Base-by-base conservation (phyloP, 2,329 filamentous ascomycete genomes). In the Thermoascus crustaceus region DNA sequence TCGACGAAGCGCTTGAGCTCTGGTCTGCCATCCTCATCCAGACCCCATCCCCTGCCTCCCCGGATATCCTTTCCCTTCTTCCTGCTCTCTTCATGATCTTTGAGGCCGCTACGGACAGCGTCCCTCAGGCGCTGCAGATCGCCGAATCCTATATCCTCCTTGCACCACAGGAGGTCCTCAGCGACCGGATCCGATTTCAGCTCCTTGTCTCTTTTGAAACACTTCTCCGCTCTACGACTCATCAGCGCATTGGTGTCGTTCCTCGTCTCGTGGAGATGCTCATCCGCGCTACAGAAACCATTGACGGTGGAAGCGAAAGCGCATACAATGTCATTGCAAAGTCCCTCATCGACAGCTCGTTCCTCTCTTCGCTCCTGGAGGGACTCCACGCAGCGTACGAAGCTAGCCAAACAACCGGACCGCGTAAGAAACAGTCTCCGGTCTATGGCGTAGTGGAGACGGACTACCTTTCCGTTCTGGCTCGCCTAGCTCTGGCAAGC, bases 1-100 rank as follows among this genome's bases (percentile, higher is more conserved):
- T 94, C 8, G 91, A 96, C 42, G 91, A 98, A 56, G 85, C 86
- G 0, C 68, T 96, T 9, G 88, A 95, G 37, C 73, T 98, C 3
- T 96, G 89, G 89, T 72, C 75, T 21, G 76, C 82, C 2, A 77
- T 95, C 7, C 60, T 88, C 23, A 69, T 69, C 43, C 77, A 85
- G 49, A 80, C 78, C 39, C 69, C 72, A 5, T 63, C 75, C 8
- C 78, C 82, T 1, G 63, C 60, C 9, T 71, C 76, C 1, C 62
- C 70, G 0, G 76, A 78, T 9, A 63, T 88, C n/a, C 57, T 82
- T 3, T 65, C 69, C 3, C 68, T 89, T 22, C 71, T 77, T 2
- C 72, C 75, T n/a, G 63, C 72, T 30, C 70, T 76, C 1, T 72
- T 87, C 9, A 77, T 77, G 1, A 68, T 85, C 6, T 67, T 88